Conservation (phyloP, 305 asterid genomes). For the Fraxinus sp. region DNA sequence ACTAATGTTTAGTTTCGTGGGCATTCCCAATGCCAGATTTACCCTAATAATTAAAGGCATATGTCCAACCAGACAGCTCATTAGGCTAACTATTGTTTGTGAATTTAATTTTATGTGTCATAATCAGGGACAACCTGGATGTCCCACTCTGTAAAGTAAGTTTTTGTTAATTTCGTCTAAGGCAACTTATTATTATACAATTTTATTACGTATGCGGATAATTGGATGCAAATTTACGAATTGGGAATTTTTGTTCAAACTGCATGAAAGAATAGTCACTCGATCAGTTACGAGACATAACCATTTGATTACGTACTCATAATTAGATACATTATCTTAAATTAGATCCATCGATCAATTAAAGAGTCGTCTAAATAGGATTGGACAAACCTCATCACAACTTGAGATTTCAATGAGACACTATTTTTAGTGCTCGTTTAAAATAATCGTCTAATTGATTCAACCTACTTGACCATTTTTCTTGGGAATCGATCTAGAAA, state of each 20-base stretch:
- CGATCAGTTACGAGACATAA: too few relatives aligned
- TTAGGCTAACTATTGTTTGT: background rate
- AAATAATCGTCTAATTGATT: too few relatives aligned
- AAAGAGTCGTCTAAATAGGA: too few relatives aligned
- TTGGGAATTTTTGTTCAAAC: too few relatives aligned
- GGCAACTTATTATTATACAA: background rate
- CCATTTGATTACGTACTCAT: too few relatives aligned
- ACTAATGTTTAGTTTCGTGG: constrained; percentile 19
- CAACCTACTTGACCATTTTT: too few relatives aligned
- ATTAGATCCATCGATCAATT: background rate
- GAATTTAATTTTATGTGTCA: background rate
- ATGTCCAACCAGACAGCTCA: constrained; percentile 29
- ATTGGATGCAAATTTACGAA: background rate
- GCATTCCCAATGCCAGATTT: constrained; percentile 26
- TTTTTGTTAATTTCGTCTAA: too few relatives aligned
- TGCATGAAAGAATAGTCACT: too few relatives aligned
- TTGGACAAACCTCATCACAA: background rate
- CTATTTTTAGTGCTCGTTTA: too few relatives aligned
- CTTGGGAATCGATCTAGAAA: too few relatives aligned
- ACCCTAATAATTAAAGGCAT: constrained; percentile 24
- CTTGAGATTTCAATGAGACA: too few relatives aligned
- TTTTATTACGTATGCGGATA: background rate
- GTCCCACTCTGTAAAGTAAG: background rate
- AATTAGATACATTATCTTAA: too few relatives aligned
- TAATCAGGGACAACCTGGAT: background rate